Evolutionary conservation across 2,329 filamentous ascomycete genomes (phyloP).

Genomic region (Exophiala spinifera): DNA sequence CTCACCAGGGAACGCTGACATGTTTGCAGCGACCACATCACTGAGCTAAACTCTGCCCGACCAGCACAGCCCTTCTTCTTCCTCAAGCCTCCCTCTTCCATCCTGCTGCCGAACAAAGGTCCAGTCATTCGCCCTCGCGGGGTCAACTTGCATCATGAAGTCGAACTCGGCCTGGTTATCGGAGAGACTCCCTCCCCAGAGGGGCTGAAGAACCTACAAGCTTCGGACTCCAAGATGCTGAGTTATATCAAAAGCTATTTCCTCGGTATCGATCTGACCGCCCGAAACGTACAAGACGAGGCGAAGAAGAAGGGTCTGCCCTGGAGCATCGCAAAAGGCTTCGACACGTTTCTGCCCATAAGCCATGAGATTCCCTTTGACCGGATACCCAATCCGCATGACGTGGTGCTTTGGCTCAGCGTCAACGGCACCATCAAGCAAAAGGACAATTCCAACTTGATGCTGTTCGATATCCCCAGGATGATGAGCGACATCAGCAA

Average conservation of each 20-base stretch:
- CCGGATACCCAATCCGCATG: slow-evolving; percentile 79
- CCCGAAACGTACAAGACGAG: slow-evolving; percentile 90
- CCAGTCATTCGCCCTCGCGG: slow-evolving; percentile 79
- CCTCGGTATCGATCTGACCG: slow-evolving; percentile 95
- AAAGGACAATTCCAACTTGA: slow-evolving; percentile 83
- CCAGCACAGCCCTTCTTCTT: slow-evolving; percentile 99
- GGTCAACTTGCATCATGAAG: slow-evolving; percentile 86
- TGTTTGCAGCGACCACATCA: slow-evolving; percentile 73
- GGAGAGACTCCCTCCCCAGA: slow-evolving; percentile 57
- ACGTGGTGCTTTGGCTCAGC: slow-evolving; percentile 78
- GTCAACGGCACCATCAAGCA: slow-evolving; percentile 80
- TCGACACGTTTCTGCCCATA: slow-evolving; percentile 94
- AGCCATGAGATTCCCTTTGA: slow-evolving; percentile 76
- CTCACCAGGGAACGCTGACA: slow-evolving; percentile 1
- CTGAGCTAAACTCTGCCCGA: slow-evolving; percentile 79
- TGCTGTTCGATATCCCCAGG: slow-evolving; percentile 87
- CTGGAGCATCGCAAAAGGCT: slow-evolving; percentile 95
- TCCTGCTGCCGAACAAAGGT: slow-evolving; percentile 68
- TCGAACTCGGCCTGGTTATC: slow-evolving; percentile 87
- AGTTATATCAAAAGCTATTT: slow-evolving; percentile 83
- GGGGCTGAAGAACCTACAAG: slow-evolving; percentile 66
- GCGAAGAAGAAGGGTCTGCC: slow-evolving; percentile 96
- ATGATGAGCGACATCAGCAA: slow-evolving; percentile 87
- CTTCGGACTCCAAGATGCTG: slow-evolving; percentile 58
- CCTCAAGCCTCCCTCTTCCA: slow-evolving; percentile 85